A percentile compares a stretch with the other conserved stretches of the same genome.
Conservation (phyloP, 164 flowering plant genomes). For the Aristolochia contorta region DNA sequence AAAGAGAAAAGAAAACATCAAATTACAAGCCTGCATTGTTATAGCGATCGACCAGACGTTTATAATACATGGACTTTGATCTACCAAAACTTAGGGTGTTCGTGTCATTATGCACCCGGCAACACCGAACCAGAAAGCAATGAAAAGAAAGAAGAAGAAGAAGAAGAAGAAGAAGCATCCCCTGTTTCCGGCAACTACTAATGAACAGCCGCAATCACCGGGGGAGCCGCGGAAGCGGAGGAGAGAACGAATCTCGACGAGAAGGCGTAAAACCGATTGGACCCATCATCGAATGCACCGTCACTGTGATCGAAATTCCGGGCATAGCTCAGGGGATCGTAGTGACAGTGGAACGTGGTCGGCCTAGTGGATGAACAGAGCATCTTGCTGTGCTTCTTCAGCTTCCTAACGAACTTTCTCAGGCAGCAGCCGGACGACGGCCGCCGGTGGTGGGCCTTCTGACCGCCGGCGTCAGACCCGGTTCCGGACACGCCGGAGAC, state of each 20-base stretch:
- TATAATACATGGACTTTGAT: neutral
- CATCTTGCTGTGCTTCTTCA: conserved; percentile 30
- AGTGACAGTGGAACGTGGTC: conserved; percentile 36
- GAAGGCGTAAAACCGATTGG: conserved; percentile 30
- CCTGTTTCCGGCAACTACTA: neutral
- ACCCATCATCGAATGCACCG: conserved; percentile 26
- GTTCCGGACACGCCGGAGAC: conserved; percentile 2
- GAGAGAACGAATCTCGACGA: conserved; percentile 43
- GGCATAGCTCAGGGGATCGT: conserved; percentile 56
- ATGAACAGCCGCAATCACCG: conserved; percentile 10
- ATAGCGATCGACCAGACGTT: neutral
- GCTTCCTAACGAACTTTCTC: conserved; percentile 30
- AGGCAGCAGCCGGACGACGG: conserved; percentile 7
- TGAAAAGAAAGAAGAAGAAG: neutral
- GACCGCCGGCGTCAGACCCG: conserved; percentile 2
- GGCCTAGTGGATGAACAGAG: conserved; percentile 13
- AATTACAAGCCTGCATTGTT: neutral
- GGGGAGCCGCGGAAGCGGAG: conserved; percentile 8
- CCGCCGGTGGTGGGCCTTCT: neutral
- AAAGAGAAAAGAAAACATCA: neutral
- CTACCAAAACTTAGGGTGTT: conserved; percentile 1
- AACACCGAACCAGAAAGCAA: neutral
- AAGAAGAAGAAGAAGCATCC: too few relatives aligned
- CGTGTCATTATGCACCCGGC: neutral
- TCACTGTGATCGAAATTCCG: conserved; percentile 46